phyloP scores from a whole-genome alignment of 2,329 filamentous ascomycete species.

The Truncatella angustata region DNA sequence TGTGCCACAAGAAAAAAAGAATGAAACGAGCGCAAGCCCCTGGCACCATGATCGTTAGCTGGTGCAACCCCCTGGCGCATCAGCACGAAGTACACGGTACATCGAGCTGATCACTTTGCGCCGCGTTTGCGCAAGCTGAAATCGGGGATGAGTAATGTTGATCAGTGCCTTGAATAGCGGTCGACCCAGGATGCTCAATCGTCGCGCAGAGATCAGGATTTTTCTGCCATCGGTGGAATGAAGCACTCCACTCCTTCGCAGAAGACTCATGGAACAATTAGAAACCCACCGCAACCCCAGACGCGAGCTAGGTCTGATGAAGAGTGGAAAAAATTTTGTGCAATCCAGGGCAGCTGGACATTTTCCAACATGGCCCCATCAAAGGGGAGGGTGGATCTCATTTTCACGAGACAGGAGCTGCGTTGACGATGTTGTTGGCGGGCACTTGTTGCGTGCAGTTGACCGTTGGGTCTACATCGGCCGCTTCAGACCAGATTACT shows the following conservation, averaged over 20 bases:
- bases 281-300: constrained; percentile 7
- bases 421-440: constrained; percentile 8
- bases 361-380: constrained; percentile 1
- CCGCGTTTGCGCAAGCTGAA: background rate
- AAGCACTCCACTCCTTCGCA: constrained; percentile 10
- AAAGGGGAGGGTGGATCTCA: constrained; percentile 10
- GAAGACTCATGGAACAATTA: constrained; percentile 13
- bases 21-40: constrained; percentile 33
- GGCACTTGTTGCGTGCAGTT: background rate
- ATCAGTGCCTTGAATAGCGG: background rate
- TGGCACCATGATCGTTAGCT: constrained; percentile 15
- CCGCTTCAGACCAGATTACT: constrained; percentile 1
- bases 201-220: constrained; percentile 1
- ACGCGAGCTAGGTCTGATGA: background rate
- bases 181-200: too few species aligned
- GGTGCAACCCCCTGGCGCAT: constrained; percentile 12
- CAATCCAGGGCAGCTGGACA: background rate
- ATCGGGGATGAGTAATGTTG: background rate
- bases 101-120: background rate
- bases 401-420: constrained; percentile 8
- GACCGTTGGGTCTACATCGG: background rate
- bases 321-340: constrained; percentile 4
- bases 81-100: constrained; percentile 2
- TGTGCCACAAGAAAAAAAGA: constrained; percentile 21
- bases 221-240: constrained; percentile 2